Conservation (phyloP, 2,329 filamentous ascomycete species). For the Ramularia endophylla region DNA sequence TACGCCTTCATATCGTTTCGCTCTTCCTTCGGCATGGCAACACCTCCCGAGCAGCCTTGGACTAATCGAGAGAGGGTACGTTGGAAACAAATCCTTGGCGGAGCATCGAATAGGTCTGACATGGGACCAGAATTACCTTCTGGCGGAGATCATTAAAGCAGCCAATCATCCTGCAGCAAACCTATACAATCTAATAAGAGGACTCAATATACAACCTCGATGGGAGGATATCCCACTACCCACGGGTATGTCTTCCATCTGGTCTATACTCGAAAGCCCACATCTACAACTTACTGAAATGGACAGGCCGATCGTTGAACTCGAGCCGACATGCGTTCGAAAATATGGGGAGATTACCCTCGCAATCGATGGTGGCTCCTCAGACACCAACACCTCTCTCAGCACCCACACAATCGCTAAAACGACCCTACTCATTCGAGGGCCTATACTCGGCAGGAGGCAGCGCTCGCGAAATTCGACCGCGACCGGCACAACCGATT, state of each 20-base stretch:
- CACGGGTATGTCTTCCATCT: constrained; percentile 36
- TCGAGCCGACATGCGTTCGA: constrained; percentile 28
- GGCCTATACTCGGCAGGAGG: constrained; percentile 20
- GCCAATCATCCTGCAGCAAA: constrained; percentile 39
- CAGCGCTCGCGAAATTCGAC: constrained; percentile 40
- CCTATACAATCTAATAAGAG: constrained; percentile 40
- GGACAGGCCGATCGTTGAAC: constrained; percentile 30
- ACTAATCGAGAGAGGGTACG: constrained; percentile 44
- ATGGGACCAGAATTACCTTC: constrained; percentile 34
- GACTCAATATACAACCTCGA: constrained; percentile 39
- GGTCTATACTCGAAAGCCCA: constrained; percentile 4
- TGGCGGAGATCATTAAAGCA: constrained; percentile 49
- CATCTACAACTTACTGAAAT: constrained; percentile 10
- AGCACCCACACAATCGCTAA: constrained; percentile 19
- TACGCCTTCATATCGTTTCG: constrained; percentile 25
- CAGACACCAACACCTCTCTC: constrained; percentile 25
- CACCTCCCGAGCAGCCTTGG: constrained; percentile 39
- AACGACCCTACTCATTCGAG: constrained; percentile 28
- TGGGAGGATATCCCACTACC: constrained; percentile 48
- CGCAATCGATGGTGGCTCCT: constrained; percentile 18
- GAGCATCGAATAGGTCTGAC: constrained; percentile 13
- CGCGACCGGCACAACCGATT: constrained; percentile 33
- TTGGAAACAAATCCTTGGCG: constrained; percentile 11
- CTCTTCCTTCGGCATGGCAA: constrained; percentile 37
- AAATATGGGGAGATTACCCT: constrained; percentile 20